Evolutionary conservation across 1,284 basidiomycete species (phyloP).

Genomic region (Tremellales sp.): DNA sequence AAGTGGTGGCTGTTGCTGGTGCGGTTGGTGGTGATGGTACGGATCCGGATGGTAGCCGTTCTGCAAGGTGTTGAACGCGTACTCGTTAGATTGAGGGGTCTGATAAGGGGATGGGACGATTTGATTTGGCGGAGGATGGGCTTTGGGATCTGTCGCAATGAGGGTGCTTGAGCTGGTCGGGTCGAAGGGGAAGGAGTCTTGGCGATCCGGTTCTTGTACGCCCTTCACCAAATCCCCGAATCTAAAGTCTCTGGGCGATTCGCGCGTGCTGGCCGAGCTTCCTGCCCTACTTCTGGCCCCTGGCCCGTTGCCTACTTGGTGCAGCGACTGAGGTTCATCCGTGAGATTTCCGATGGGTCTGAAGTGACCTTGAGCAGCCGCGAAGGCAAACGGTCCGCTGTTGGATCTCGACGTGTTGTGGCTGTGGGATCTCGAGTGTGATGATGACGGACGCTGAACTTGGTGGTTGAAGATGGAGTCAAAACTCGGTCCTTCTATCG

Average conservation of each 20-base stretch:
- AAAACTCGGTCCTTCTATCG: slow-evolving; percentile 28
- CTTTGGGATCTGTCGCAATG: slow-evolving; percentile 29
- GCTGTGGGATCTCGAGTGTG: slow-evolving; percentile 6
- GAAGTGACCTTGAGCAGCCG: neutral
- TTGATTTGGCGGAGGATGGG: slow-evolving; percentile 3
- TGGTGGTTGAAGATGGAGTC: slow-evolving; percentile 25
- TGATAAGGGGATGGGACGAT: too few relatives aligned
- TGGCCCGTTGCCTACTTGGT: slow-evolving; percentile 13
- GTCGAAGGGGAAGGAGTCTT: slow-evolving; percentile 42
- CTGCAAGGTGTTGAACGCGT: too few relatives aligned
- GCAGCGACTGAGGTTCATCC: slow-evolving; percentile 29
- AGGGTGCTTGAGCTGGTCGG: slow-evolving; percentile 34
- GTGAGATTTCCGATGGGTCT: slow-evolving; percentile 3
- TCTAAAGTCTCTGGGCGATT: neutral
- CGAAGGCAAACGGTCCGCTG: slow-evolving; percentile 8
- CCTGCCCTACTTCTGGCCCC: slow-evolving; percentile 2
- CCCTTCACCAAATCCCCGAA: neutral
- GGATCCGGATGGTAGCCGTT: slow-evolving; percentile 14
- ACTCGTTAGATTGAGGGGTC: too few relatives aligned
- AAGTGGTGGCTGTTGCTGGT: slow-evolving; percentile 7
- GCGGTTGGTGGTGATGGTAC: slow-evolving; percentile 12
- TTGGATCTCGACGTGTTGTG: neutral
- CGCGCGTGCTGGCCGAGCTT: slow-evolving; percentile 4
- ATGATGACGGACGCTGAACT: slow-evolving; percentile 16
- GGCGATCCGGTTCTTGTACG: neutral